Base-by-base conservation (phyloP, 2,329 filamentous ascomycete genomes). In the Alternaria conjuncta region DNA sequence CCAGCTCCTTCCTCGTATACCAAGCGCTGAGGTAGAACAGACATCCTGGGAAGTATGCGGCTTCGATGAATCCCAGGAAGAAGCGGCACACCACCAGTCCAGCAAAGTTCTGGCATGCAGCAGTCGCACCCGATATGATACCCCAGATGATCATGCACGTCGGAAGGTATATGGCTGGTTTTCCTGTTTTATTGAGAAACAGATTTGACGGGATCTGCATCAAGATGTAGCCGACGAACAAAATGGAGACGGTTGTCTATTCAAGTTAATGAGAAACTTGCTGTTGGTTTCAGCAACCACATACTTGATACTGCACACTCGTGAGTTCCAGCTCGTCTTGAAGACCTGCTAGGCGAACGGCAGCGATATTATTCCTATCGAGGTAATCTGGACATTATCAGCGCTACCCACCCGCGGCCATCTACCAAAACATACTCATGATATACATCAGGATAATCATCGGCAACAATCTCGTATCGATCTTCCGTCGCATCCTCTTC, bases 391-490 rank as follows among this genome's bases (percentile, higher is more conserved):
- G 0, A 2, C 30, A 4, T 12, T 3, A 25, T 63, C 11, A 63
- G 56, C 15, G 13, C 30, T 23, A 6, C 9, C 7, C 6, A 43
- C n/a, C 21, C 12, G 6, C 18, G 9, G 3, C 11, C 46, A 47
- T 23, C 21, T 30, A 28, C 11, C 13, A 25, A 28, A 18, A 91
- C 77, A 92, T 93, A 80, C 93, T 93, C 81, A 91, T 78, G 75
- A 93, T 92, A 73, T 93, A 93, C 82, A 93, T 91, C 67, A 93
- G 77, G 51, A 93, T 87, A 61, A 93, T 82, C 79, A 89, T 89
- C 0, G 90, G 90, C 70, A 93, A 82, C 77, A 93, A 63, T 55
- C 90, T 85, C 20, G 85, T 71, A 74, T 94, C 92, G 58, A 94
- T 88, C 81, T 93, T 94, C 69, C 88, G 86, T 77, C 88, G 86